These are phyloP conservation scores for Dendrobium officinale DNA, from an alignment of 106 monocot species.

Conservation along the genomic window DNA sequence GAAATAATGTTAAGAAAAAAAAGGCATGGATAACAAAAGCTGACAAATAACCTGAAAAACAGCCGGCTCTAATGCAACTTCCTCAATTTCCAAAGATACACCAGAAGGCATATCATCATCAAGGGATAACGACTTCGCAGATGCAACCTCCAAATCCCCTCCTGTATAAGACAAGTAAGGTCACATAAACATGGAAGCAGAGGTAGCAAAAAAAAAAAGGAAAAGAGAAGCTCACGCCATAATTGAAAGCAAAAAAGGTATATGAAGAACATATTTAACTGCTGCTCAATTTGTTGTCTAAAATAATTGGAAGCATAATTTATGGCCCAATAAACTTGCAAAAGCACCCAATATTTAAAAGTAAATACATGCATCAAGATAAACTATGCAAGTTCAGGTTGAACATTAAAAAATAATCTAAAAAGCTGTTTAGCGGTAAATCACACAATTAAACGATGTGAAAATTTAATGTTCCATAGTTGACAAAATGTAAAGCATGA, in stretches of 20 bases:
- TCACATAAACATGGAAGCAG: neutral
- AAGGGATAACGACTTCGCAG: conserved; percentile 9
- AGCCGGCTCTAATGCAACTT: conserved; percentile 28
- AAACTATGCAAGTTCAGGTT: neutral
- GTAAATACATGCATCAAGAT: neutral
- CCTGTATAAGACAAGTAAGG: conserved; percentile 16
- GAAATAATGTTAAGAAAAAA: neutral
- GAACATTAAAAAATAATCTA: neutral
- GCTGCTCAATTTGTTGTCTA: neutral
- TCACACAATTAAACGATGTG: neutral
- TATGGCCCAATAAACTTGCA: neutral
- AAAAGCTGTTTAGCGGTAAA: neutral
- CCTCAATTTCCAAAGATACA: conserved; percentile 29
- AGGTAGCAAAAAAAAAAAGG: neutral
- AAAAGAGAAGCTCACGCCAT: neutral
- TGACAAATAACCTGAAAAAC: conserved; percentile 39
- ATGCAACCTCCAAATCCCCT: conserved; percentile 18
- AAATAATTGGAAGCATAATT: neutral
- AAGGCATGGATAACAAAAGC: neutral
- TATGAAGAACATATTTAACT: neutral
- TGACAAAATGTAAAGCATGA: neutral
- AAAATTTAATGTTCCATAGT: neutral
- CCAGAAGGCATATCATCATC: conserved; percentile 21
- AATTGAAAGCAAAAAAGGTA: neutral
- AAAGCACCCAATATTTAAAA: neutral